These are phyloP conservation scores for Eutrema salsugineum DNA, from an alignment of 441 rosid species.

Conservation along the genomic window DNA sequence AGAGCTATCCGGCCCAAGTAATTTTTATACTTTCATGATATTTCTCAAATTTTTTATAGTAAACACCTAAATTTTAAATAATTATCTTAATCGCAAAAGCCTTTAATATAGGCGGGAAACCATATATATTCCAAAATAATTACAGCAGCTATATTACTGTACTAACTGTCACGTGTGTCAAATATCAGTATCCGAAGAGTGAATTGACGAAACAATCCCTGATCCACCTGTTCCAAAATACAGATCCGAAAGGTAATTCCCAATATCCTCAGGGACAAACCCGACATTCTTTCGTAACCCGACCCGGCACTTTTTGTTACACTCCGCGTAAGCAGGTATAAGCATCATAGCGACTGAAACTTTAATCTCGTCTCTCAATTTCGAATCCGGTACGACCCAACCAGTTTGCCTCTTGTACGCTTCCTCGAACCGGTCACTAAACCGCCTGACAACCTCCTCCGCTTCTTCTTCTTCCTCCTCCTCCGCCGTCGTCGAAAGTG, in stretches of 20 bases:
- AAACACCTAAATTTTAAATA: too few species aligned
- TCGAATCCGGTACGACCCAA: constrained; percentile 63
- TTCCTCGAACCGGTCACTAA: constrained; percentile 52
- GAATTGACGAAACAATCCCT: constrained; percentile 23
- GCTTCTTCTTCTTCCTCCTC: not conserved
- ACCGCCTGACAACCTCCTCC: constrained; percentile 39
- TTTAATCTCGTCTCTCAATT: constrained; percentile 43
- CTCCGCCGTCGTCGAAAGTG: constrained; percentile 37
- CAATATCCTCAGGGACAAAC: constrained; percentile 68
- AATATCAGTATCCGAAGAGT: constrained; percentile 30
- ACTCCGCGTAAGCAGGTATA: constrained; percentile 11
- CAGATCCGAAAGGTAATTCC: constrained; percentile 64
- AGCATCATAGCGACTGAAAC: constrained; percentile 1
- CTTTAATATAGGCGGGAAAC: too few species aligned
- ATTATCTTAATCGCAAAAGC: too few species aligned
- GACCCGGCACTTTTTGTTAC: not conserved
- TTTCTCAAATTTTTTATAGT: too few species aligned
- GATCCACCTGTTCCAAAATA: constrained; percentile 38
- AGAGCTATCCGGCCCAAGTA: too few species aligned
- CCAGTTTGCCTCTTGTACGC: constrained; percentile 46
- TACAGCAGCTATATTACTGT: too few species aligned
- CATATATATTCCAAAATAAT: too few species aligned
- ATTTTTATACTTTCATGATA: too few species aligned
- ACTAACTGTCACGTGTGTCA: not conserved
- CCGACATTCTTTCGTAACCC: constrained; percentile 28